These are phyloP conservation scores for Paraphaeosphaeria sporulosa DNA, from an alignment of 2,329 filamentous ascomycete species.

Conservation along the genomic window DNA sequence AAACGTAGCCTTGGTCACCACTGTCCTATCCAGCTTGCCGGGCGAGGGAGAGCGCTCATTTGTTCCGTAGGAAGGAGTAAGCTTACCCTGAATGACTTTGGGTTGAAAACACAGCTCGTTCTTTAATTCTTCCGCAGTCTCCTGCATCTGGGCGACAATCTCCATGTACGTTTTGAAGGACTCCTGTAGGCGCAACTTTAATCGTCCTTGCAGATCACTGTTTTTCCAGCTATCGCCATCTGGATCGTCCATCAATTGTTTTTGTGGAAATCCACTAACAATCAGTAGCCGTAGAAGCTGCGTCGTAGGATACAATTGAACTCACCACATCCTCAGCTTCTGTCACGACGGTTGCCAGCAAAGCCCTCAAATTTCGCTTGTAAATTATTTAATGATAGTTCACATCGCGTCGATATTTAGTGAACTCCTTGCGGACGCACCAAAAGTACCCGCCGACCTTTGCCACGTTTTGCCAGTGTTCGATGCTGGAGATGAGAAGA, in stretches of 20 bases:
- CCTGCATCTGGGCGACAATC: conserved; percentile 25
- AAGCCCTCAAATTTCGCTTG: conserved; percentile 24
- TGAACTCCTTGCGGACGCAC: conserved; percentile 23
- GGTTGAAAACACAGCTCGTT: conserved; percentile 26
- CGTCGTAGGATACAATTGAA: background rate
- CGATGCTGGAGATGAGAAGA: conserved; percentile 25
- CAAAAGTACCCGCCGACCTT: conserved; percentile 26
- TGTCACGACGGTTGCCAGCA: conserved; percentile 21
- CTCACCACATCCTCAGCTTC: conserved; percentile 17
- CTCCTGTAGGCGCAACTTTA: conserved; percentile 23
- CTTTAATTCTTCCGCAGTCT: conserved; percentile 20
- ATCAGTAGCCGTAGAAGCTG: background rate
- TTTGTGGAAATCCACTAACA: background rate
- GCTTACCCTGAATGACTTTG: conserved; percentile 19
- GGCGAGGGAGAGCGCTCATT: background rate
- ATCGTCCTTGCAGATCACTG: conserved; percentile 16
- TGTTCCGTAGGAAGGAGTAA: conserved; percentile 8
- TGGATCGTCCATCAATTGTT: conserved; percentile 18
- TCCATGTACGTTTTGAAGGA: conserved; percentile 26
- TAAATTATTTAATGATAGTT: conserved; percentile 23
- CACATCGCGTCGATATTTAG: conserved; percentile 22
- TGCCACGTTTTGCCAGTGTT: conserved; percentile 27
- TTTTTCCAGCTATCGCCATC: conserved; percentile 17
- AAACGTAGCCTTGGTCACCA: conserved; percentile 13
- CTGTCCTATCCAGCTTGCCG: conserved; percentile 5